Base-by-base conservation (phyloP, 2,329 filamentous ascomycete species). In the Neofusicoccum parvum region DNA sequence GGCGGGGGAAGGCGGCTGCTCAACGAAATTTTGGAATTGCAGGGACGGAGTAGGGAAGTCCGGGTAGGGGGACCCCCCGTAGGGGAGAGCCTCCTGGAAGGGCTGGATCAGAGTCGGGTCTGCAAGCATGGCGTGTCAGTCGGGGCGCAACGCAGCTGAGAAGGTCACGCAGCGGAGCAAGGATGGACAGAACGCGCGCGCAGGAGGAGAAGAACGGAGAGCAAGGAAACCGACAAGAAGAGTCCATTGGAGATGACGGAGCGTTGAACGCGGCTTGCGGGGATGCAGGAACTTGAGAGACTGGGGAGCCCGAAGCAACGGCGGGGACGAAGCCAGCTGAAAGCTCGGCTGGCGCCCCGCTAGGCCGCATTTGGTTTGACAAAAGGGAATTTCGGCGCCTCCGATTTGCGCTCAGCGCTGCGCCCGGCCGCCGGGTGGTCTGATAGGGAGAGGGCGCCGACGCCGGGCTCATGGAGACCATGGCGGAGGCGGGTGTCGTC, bases 1-100 rank as follows among this genome's bases (percentile, higher is more conserved):
- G n/a, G 86, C 86, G 3, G 90, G 89, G 1, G 90, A 92, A 49
- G 85, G 80, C 49, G 87, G 85, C 65, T 80, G 79, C 64, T 79
- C 75, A n/a, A 80, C 72, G 39, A 76, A 71, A 62, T 27, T 45
- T 17, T 78, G 74, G 68, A 79, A 79, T 67, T 79, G 76, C 34
- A 78, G 77, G 37, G 80, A 79, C 12, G 78, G 76, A 45, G 76
- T 75, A 46, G 73, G 73, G 39, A 80, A 73, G 14, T 81, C 78
- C 27, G 76, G 75, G 63, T 78, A 81, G 36, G 80, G 80, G 14
- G 78, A 77, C 36, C 79, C 76, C 17, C 78, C 73, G 68, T 77
- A 81, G 20, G 77, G 72, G 41, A 78, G 68, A 14, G 78, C 75
- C 41, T 77, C 77, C 11, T 72, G 68, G 67, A 82, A 83, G 27